Evolutionary conservation across 2,329 filamentous ascomycete genomes (phyloP).

Genomic region (Paraphaeosphaeria minitans): DNA sequence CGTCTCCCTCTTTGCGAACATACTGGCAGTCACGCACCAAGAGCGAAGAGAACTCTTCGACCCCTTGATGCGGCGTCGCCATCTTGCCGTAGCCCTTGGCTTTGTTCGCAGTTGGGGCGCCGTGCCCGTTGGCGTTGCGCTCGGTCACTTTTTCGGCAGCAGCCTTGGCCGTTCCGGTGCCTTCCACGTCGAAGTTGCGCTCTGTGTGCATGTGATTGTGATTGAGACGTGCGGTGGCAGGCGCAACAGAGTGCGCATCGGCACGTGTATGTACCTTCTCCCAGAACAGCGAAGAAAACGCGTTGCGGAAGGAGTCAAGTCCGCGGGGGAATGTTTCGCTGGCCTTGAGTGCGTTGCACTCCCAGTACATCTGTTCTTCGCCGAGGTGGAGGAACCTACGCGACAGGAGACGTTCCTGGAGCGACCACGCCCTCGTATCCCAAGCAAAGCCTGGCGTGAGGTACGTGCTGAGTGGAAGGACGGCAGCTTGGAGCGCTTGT

Average conservation of each 20-base stretch:
- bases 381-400: constrained; percentile 40
- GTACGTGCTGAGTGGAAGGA: constrained; percentile 22
- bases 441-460: constrained; percentile 32
- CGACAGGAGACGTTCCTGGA: constrained; percentile 45
- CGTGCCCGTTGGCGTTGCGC: neutral
- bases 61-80: neutral
- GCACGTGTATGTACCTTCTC: constrained; percentile 42
- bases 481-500: constrained; percentile 17
- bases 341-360: constrained; percentile 45
- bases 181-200: neutral
- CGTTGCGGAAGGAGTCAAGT: constrained; percentile 41
- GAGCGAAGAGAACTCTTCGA: neutral
- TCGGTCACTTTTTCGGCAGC: neutral
- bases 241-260: neutral
- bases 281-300: constrained; percentile 42
- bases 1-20: constrained; percentile 30
- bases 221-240: neutral
- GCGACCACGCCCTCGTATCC: constrained; percentile 44
- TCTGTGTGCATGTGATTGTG: constrained; percentile 1
- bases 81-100: neutral
- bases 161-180: neutral
- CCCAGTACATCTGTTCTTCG: constrained; percentile 45
- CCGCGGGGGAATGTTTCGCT: constrained; percentile 44
- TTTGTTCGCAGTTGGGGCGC: neutral
- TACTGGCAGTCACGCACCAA: constrained; percentile 16